A percentile compares a stretch with the other conserved stretches of the same genome.
Evolutionary conservation across 805 yeast species (phyloP).

Genomic region (Yamadazyma scolyti): DNA sequence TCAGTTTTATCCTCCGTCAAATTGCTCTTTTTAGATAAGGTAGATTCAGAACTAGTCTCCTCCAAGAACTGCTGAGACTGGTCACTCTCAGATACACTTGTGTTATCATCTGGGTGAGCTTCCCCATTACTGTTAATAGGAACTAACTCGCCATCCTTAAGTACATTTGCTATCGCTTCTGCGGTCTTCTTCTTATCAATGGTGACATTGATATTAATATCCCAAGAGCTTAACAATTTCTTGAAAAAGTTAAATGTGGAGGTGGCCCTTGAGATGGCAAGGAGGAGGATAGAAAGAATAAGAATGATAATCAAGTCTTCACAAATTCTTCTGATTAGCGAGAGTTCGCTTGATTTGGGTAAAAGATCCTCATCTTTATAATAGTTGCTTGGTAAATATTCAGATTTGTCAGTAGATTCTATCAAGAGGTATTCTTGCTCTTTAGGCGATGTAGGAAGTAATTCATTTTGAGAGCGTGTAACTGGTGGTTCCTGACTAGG

Average conservation of each 20-base stretch:
- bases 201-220: conserved; percentile 1
- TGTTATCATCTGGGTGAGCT: too few relatives aligned
- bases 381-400: conserved; percentile 4
- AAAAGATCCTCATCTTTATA: conserved; percentile 2
- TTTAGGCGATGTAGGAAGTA: conserved; percentile 7
- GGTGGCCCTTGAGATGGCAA: conserved; percentile 26
- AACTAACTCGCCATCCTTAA: conserved; percentile 11
- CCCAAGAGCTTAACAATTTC: conserved; percentile 1
- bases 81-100: too few relatives aligned
- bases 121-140: too few relatives aligned
- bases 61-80: too few relatives aligned
- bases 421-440: conserved; percentile 6
- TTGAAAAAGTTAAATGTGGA: neutral
- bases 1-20: neutral
- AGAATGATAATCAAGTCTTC: conserved; percentile 51
- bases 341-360: conserved; percentile 3
- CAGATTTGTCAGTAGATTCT: conserved; percentile 4
- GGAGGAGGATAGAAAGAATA: conserved; percentile 30
- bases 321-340: conserved; percentile 28
- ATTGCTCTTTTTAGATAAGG: too few relatives aligned
- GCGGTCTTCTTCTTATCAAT: conserved; percentile 1
- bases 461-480: conserved; percentile 1
- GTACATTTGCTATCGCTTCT: neutral
- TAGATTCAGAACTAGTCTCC: too few relatives aligned
- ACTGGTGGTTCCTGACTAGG: conserved; percentile 11